Conservation (phyloP, 2,329 filamentous ascomycete genomes). For the Aspergillus viridinutans region DNA sequence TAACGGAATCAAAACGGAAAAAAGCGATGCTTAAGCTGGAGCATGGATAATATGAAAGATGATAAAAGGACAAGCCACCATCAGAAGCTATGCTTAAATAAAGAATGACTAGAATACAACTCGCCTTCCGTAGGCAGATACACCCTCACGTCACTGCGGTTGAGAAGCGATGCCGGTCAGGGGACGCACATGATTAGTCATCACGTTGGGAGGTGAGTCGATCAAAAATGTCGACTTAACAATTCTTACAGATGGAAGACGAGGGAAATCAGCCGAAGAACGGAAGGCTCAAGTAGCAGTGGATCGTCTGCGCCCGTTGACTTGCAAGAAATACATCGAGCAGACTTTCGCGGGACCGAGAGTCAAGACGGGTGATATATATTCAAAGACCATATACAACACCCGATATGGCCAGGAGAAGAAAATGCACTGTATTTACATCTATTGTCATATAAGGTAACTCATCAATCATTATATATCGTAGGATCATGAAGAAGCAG, state of each 20-base stretch:
- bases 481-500: neutral
- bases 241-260: neutral
- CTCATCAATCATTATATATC: neutral
- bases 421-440: neutral
- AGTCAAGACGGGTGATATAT: neutral
- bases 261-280: neutral
- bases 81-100: neutral
- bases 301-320: neutral
- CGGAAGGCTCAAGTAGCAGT: neutral
- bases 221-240: neutral
- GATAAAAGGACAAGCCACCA: neutral
- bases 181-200: slow-evolving; percentile 15
- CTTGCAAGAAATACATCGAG: neutral
- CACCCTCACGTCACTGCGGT: slow-evolving; percentile 13
- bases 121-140: slow-evolving; percentile 11
- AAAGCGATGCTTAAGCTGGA: neutral
- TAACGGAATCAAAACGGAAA: slow-evolving; percentile 10
- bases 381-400: neutral
- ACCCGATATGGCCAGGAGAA: neutral
- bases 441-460: neutral
- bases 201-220: neutral
- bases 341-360: neutral
- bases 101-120: slow-evolving; percentile 1
- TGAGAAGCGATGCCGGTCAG: slow-evolving; percentile 10
- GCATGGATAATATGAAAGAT: neutral